Evolutionary conservation across 345 rosid genomes (phyloP).

Genomic region (Durio zibethinus): DNA sequence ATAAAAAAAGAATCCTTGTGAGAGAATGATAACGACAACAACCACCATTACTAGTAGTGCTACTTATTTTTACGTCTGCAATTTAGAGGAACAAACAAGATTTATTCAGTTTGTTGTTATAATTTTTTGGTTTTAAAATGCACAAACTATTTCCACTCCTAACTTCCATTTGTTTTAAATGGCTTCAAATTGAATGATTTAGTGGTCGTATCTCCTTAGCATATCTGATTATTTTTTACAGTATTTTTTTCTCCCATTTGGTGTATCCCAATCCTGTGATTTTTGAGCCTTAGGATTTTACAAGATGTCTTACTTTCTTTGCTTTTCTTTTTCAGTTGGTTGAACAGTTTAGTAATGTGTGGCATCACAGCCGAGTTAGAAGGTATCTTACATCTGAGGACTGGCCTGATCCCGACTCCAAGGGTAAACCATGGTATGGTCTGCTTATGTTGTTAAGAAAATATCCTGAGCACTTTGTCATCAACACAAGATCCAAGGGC

Average conservation of each 20-base stretch:
- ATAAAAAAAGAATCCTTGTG: neutral
- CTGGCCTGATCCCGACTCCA: constrained; percentile 68
- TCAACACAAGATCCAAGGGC: constrained; percentile 83
- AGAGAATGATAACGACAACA: neutral
- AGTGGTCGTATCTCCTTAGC: neutral
- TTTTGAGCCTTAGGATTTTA: neutral
- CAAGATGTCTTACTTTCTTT: constrained; percentile 10
- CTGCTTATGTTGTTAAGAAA: constrained; percentile 77
- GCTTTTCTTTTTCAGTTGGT: constrained; percentile 43
- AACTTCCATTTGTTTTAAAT: neutral
- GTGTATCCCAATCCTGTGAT: neutral
- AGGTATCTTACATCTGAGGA: constrained; percentile 80
- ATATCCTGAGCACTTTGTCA: constrained; percentile 91
- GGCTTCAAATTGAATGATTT: neutral
- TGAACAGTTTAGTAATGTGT: constrained; percentile 61
- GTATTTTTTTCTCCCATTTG: neutral
- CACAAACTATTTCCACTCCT: neutral
- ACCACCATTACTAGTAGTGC: neutral
- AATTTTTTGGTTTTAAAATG: neutral
- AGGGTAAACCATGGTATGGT: constrained; percentile 90
- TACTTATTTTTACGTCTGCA: neutral
- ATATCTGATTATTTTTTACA: too few species aligned
- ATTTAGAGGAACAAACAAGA: neutral
- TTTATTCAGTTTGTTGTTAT: neutral
- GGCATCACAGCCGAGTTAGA: constrained; percentile 92